Base-by-base conservation (phyloP, 2,329 filamentous ascomycete species). In the Phoma sp. region DNA sequence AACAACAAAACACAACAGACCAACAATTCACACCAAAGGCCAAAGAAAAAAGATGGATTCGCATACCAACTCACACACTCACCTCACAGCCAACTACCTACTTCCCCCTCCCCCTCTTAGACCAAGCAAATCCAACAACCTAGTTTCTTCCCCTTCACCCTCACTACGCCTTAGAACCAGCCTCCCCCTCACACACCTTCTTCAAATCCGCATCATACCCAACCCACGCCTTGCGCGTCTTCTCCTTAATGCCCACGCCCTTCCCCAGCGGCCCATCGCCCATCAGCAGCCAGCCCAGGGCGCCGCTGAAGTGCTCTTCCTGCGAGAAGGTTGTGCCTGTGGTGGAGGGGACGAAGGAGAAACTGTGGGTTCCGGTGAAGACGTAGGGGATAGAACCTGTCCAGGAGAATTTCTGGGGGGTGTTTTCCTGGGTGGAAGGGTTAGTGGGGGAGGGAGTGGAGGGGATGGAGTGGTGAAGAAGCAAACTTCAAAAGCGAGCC, bases 241-340 rank as follows among this genome's bases (percentile, higher is more conserved):
- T 60, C 43, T 55, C 61, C 36, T 43, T 41, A 31, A 64, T 40
- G 21, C 50, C 58, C 2, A 60, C n/a, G 25, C 41, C 25, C 37
- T 45, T 37, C 6, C 51, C 65, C 15, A 56, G 37, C 9, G 6
- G 10, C 6, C 36, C 36, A 7, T 52, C 49, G 0, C 43, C 29
- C 35, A 43, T 47, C 13, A 37, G 38, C 19, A 59, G 6, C n/a
- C 49, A 65, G 13, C 48, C 43, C 31, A 68, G n/a, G 15, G 40
- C 32, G 4, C 65, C 65, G 2, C 47, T 52, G 22, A 68, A 68
- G 2, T 13, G 38, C 25, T 68, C 65, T 29, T 63, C 50, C 41
- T 68, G 64, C 6, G 47, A 47, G n/a, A 67, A 65, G 4, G 48
- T 58, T 7, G 64, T 67, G 7, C 62, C 62, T 0, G 58, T 57